phyloP scores from a whole-genome alignment of 1,284 basidiomycete species.

The Trametes sp. region DNA sequence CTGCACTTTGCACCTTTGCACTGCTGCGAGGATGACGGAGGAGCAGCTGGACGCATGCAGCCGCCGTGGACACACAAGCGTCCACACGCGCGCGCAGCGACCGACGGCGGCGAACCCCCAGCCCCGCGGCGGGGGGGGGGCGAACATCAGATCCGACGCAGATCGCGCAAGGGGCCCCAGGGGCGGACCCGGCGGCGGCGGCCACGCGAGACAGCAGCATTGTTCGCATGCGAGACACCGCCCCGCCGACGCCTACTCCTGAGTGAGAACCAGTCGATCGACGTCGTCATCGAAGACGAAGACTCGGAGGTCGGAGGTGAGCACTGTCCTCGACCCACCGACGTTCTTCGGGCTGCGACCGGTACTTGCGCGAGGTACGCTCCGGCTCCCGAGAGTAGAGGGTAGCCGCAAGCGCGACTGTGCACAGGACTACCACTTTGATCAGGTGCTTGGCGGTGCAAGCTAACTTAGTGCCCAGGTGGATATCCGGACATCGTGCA shows the following conservation, averaged over 20 bases:
- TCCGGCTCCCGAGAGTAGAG: no score
- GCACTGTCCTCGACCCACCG: no score
- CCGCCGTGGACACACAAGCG: constrained; percentile 12
- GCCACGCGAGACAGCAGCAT: neutral
- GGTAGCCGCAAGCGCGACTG: no score
- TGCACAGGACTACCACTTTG: neutral
- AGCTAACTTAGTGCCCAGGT: neutral
- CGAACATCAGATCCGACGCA: neutral
- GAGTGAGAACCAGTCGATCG: no score
- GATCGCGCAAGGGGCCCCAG: neutral
- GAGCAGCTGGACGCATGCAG: no score
- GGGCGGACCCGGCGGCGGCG: neutral
- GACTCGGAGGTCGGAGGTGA: no score
- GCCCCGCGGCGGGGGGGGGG: neutral
- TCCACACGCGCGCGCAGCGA: neutral
- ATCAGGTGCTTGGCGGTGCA: neutral
- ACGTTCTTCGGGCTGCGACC: no score
- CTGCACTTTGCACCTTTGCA: no score
- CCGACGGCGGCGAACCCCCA: neutral
- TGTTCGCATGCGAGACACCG: neutral
- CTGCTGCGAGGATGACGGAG: no score
- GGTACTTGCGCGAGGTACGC: no score
- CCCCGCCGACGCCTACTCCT: neutral
- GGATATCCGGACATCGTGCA: neutral
- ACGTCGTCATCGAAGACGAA: no score